Base-by-base conservation (phyloP, 2,329 filamentous ascomycete species). In the Clarireedia paspali region DNA sequence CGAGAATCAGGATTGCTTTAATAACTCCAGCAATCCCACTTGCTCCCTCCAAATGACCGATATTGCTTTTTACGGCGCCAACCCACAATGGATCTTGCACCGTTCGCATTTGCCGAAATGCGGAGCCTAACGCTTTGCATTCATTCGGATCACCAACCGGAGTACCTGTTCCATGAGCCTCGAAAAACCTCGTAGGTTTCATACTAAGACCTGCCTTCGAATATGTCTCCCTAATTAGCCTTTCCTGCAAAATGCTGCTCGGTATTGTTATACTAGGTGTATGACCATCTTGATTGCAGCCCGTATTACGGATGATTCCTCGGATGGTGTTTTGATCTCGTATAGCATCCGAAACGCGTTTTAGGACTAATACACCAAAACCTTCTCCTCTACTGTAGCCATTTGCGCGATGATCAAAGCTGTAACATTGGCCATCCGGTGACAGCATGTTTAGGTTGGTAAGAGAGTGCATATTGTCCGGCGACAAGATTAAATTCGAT, bases 371-470 rank as follows among this genome's bases (percentile, higher is more conserved):
- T 7, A 80, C 74, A 0, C 75, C 80, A 24, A 81, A 72, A 0
- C 82, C 84, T 62, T 87, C 84, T 1, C 82, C 83, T 45, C 83
- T 73, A 0, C 77, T 81, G 62, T 87, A 87, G 0, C 84, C 84
- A 57, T 83, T 78, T n/a, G 81, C 84, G 1, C 75, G 71, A n/a
- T 72, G 64, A 60, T 85, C 82, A 59, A 82, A 84, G 2, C 77
- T 78, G 57, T 76, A 79, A 45, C 76, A 80, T 24, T 20, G 40
- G 3, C 34, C 34, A 15, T 47, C 46, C 26, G 51, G 50, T 17
- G 57, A 58, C 14, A 55, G 23, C 5, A 44, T n/a, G 14, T 36
- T n/a, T 2, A 45, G 7, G 14, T 27, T 30, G 5, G 20, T 0
- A 77, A 77, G 55, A 79, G 75, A 53, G 38, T 20, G 20, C 40